Evolutionary conservation across 2,329 filamentous ascomycete genomes (phyloP), one percentile per base, ranked within the genome.

Genomic region (Pseudogymnoascus sp.): DNA sequence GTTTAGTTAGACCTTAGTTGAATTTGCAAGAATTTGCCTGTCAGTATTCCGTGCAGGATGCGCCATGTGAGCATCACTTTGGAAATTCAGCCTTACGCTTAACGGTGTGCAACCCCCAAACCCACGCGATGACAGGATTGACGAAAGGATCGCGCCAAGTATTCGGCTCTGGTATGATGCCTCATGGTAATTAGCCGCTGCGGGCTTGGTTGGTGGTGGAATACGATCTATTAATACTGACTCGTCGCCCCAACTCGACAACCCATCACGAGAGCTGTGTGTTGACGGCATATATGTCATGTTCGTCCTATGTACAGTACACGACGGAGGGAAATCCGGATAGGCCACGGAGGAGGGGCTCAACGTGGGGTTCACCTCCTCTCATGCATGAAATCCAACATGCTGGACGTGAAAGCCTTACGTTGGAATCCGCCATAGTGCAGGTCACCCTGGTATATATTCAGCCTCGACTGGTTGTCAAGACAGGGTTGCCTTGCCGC

Each of bases 1-100:
- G 47, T 54, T 54, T 54, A 54, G 47, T 54, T 32, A 50, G 47
- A 54, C 25, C 12, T 54, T 54, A 54, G 47, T 32, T 54, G 47
- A 54, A 54, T 22, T 22, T 54, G n/a, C 47, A 25, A 54, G 6
- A 54, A 54, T 32, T 32, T 54, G 47, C 32, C 47, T 54, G 28
- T 30, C 43, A 50, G 4, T 54, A 54, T 32, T 11, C 16, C 43
- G 30, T 50, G 25, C 3, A 5, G 6, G 4, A 32, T 18, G n/a
- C 8, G 12, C n/a, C 25, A 50, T 32, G 43, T 50, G 43, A 32
- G 25, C 25, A 18, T 50, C 7, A 6, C 14, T 30, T n/a, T 12
- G 9, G n/a, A 30, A 32, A 12, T 32, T 18, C n/a, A 50, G 25
- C 25, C 14, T 6, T 50, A 50, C 12, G n/a, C 9, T 32, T 32